Base-by-base conservation (phyloP, 805 yeast genomes). In the Yarrowia bubula region DNA sequence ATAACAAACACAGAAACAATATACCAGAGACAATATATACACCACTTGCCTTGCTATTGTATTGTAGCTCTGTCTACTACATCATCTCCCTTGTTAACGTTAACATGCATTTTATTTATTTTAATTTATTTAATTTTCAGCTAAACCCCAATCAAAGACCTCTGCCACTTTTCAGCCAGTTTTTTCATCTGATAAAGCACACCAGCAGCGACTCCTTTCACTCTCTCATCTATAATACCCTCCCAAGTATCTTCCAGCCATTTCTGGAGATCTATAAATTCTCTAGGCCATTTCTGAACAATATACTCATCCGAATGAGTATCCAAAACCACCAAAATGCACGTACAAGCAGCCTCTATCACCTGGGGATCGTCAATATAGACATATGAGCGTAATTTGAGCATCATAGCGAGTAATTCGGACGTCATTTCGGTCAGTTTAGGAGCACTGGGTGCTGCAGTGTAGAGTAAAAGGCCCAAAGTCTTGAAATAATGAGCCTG, bases 401-500 rank as follows among this genome's bases (percentile, higher is more conserved):
- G 57, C 11, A 75, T 66, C 8, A 75, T 48, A 1, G 69, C 69
- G 51, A 87, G 67, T 64, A 81, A 74, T 67, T 87, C 92, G 1
- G 75, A 71, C 1, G 83, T 77, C 90, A 89, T 86, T 41, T 83
- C 89, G 1, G 75, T 72, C 28, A 85, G 71, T 48, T 83, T 81
- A 1, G 75, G 68, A 0, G 84, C 75, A 1, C 84, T 75, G 0
- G 90, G 91, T 67, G 83, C 81, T 0, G 88, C 84, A 58, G 85
- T 76, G 63, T 83, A 84, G 18, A 86, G 72, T 2, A 88, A 69
- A n/a, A 88, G 70, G 0, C 84, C 79, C 64, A 88, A 70, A 0
- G 90, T 85, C 64, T 83, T 81, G 51, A 88, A 69, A 72, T 80
- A 87, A 71, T 88, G 92, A 0, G 84, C 79, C 39, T 79, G 77